Base-by-base conservation (phyloP, 495 filamentous ascomycete species). In the Entonaema liquescens region DNA sequence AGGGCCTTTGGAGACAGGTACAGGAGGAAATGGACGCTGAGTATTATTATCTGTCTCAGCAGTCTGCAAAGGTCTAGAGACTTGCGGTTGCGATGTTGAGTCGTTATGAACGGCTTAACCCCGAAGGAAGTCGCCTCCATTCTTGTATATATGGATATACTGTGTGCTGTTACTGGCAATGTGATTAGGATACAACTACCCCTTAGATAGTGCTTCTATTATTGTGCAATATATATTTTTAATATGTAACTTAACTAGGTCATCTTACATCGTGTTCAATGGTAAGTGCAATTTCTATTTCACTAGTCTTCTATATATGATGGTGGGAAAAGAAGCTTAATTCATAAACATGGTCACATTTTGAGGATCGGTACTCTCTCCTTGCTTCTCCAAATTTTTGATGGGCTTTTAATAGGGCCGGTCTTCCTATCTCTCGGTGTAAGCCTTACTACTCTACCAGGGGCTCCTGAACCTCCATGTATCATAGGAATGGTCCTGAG, bases 1-100 rank as follows among this genome's bases (percentile, higher is more conserved):
- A 62, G 61, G 74, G 78, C 0, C 65, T 75, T 7, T 82, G 80
- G 80, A 65, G 38, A 19, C 68, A 65, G 42, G 74, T 83, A 15
- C 71, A 82, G 70, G 73, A 77, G 61, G 67, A 70, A 33, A 47
- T 81, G 70, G 72, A 75, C 40, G 50, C 56, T 8, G 71, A 73
- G 53, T 25, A 70, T 23, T 29, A 58, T 15, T 68, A 29, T 19
- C 49, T 72, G 7, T 28, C 69, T 5, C 64, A 50, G 6, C 54
- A 61, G 2, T 31, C 25, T 5, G 61, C 23, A 38, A 36, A 40
- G 5, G 28, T 49, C 5, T 38, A 23, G 15, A 33, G 25, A 33
- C 3, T n/a, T 53, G 17, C 21, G 4, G 9, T 23, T 29, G 6
- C 11, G 49, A 7, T 2, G 15, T n/a, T 15, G 1, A 15, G 38